These are phyloP conservation scores for Eimeria acervulina DNA, from an alignment of 169 alveolate species.

Conservation along the genomic window DNA sequence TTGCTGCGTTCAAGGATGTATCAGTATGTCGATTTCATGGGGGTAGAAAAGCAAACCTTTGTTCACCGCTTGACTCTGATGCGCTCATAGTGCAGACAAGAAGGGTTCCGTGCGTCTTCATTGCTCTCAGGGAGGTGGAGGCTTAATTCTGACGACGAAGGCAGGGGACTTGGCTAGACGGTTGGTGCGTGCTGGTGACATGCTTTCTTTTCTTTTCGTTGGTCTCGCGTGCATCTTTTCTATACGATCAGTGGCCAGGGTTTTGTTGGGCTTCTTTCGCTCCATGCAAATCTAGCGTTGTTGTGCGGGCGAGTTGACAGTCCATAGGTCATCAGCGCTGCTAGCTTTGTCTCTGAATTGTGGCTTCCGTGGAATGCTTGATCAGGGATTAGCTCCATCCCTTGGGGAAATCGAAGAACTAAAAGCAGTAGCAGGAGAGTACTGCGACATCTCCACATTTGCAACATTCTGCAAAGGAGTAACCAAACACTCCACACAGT, in stretches of 20 bases:
- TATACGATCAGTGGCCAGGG: background rate
- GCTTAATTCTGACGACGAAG: conserved; percentile 66
- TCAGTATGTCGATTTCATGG: background rate
- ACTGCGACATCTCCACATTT: conserved; percentile 70
- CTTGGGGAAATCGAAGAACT: conserved; percentile 63
- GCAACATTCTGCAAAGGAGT: conserved; percentile 70
- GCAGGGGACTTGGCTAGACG: conserved; percentile 74
- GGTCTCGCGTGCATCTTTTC: background rate
- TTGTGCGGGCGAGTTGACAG: background rate
- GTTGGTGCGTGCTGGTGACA: conserved; percentile 14
- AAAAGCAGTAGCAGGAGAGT: conserved; percentile 54
- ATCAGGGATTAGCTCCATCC: conserved; percentile 74
- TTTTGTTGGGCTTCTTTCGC: background rate
- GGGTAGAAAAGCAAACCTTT: background rate
- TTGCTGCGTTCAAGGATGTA: conserved; percentile 67
- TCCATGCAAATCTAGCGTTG: background rate
- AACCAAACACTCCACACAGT: conserved; percentile 3
- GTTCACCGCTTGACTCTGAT: background rate
- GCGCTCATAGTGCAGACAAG: background rate
- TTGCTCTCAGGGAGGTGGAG: conserved; percentile 59
- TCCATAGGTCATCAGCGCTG: background rate
- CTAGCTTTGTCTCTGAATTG: background rate
- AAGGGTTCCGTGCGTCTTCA: background rate
- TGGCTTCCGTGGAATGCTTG: background rate
- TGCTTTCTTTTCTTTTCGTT: background rate